A percentile compares a stretch with the other conserved stretches of the same genome.
These are phyloP conservation scores for Rhizophora mangle DNA, from an alignment of 345 rosid genomes.

Conservation along the genomic window DNA sequence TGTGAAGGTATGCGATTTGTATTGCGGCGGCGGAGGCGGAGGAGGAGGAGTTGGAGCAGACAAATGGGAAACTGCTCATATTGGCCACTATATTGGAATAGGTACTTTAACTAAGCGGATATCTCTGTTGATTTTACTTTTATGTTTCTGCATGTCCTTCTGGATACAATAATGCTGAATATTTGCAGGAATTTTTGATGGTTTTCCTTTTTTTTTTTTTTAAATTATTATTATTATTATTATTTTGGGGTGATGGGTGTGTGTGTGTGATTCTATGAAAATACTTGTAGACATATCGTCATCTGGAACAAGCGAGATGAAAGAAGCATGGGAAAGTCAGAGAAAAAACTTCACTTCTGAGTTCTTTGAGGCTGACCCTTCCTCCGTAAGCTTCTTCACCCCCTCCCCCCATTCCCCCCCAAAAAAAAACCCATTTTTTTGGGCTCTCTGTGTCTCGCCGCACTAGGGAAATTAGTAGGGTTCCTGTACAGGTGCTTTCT, in stretches of 20 bases:
- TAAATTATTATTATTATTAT: too few species aligned
- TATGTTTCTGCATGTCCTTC: background rate
- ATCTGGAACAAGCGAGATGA: conserved; percentile 55
- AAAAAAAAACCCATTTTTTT: background rate
- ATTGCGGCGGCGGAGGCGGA: conserved; percentile 58
- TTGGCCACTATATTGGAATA: conserved; percentile 75
- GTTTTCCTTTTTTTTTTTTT: too few species aligned
- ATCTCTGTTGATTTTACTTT: background rate
- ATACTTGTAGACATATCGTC: conserved; percentile 47
- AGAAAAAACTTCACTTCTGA: conserved; percentile 63
- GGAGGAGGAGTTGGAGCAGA: conserved; percentile 10
- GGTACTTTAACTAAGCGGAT: conserved; percentile 32
- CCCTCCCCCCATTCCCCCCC: too few species aligned
- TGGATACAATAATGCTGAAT: background rate
- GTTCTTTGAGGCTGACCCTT: conserved; percentile 83
- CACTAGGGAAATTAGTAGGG: background rate
- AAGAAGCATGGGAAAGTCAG: conserved; percentile 78
- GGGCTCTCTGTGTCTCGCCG: background rate
- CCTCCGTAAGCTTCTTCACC: conserved; percentile 39
- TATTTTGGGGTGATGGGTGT: too few species aligned
- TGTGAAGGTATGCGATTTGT: conserved; percentile 76
- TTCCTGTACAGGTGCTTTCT: background rate
- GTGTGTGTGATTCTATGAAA: too few species aligned
- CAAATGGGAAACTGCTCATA: conserved; percentile 71
- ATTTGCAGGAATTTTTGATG: background rate